Evolutionary conservation across 2,329 filamentous ascomycete genomes (phyloP).

Genomic region (Colletotrichum ledebouriae): DNA sequence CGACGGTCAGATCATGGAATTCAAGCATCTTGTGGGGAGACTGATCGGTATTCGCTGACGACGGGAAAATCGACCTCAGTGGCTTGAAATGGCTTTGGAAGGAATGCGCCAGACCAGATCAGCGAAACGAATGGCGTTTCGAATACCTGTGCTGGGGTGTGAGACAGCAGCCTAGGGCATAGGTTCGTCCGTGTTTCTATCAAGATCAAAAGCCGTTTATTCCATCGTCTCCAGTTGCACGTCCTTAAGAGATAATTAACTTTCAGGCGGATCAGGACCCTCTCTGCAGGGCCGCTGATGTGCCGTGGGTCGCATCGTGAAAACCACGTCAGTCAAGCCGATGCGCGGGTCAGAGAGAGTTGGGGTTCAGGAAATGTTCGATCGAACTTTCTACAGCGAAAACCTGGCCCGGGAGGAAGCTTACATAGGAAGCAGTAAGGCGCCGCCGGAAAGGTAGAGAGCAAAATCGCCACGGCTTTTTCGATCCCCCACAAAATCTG

Average conservation of each 20-base stretch:
- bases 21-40: background rate
- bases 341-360: background rate
- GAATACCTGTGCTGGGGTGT: background rate
- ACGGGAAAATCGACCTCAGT: background rate
- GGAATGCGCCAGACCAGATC: constrained; percentile 22
- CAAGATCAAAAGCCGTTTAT: constrained; percentile 5
- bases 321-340: constrained; percentile 10
- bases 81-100: background rate
- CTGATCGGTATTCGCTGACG: constrained; percentile 28
- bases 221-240: background rate
- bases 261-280: constrained; percentile 1
- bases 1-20: constrained; percentile 25
- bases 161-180: background rate
- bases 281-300: constrained; percentile 10
- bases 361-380: constrained; percentile 1
- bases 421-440: background rate
- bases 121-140: constrained; percentile 20
- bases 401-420: constrained; percentile 13
- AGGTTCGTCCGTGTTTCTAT: constrained; percentile 2
- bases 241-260: background rate
- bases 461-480: constrained; percentile 31
- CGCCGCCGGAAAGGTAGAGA: constrained; percentile 18
- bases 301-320: constrained; percentile 20
- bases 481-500: constrained; percentile 25
- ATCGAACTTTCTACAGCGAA: constrained; percentile 11